Conservation (phyloP, 2,329 filamentous ascomycete genomes). For the Colletotrichum tropicale region DNA sequence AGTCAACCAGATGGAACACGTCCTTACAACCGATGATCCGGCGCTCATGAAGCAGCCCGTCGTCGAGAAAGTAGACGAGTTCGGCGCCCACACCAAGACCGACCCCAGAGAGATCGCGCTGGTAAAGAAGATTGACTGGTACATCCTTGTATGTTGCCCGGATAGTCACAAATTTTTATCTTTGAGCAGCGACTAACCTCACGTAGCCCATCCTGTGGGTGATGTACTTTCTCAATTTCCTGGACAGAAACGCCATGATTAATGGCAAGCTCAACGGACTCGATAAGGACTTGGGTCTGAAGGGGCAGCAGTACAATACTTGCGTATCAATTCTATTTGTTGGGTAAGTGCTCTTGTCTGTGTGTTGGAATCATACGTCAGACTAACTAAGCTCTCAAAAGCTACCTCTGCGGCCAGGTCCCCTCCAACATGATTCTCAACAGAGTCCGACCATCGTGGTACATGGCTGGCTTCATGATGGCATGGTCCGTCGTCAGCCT, state of each 20-base stretch:
- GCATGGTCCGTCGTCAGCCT: conserved; percentile 21
- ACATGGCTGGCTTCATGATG: conserved; percentile 23
- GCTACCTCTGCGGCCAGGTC: conserved; percentile 24
- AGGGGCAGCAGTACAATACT: conserved; percentile 32
- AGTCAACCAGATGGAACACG: conserved; percentile 14
- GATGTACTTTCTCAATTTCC: conserved; percentile 28
- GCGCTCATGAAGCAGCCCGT: conserved; percentile 14
- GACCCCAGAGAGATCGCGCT: conserved; percentile 40
- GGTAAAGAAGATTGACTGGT: conserved; percentile 37
- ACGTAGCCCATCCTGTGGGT: conserved; percentile 19
- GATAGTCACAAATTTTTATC: fast-evolving
- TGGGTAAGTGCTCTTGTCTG: not conserved
- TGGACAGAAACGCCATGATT: conserved; percentile 34
- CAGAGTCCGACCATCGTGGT: conserved; percentile 26
- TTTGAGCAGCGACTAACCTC: not conserved
- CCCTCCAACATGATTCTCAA: conserved; percentile 39
- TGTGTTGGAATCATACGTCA: no score
- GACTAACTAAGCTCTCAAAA: not conserved
- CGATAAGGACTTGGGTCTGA: conserved; percentile 29
- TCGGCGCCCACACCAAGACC: conserved; percentile 41
- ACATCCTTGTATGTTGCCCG: conserved; percentile 30
- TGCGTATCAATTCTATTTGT: conserved; percentile 23
- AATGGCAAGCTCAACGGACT: conserved; percentile 31
- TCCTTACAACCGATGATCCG: conserved; percentile 2
- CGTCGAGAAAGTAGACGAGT: conserved; percentile 35